Evolutionary conservation across 768 basidiomycete genomes (phyloP), one percentile per base, ranked within the genome.

Genomic region (Clavaria fumosa): DNA sequence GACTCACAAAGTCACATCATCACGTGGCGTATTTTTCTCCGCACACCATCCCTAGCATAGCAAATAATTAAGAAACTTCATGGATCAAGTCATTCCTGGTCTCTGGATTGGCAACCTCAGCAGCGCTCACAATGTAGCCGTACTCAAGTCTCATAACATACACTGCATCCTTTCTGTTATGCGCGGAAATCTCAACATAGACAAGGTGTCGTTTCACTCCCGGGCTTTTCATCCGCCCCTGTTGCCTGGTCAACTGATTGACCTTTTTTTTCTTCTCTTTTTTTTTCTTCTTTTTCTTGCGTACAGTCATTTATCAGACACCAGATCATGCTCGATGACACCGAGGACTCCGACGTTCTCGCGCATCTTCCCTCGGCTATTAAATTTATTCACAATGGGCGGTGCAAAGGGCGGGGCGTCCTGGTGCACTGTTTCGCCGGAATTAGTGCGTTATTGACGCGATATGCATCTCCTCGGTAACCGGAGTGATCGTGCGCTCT

Each of bases 351-450:
- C 23, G 88, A 95, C 51, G 67, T 89, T 18, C 66, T 93, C 15
- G 64, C 70, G 3, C 83, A 89, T 48, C 64, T 95, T 42, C 59
- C 85, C 7, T 72, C 79, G 1, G 72, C 78, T 2, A 84, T 90
- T 39, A 71, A 77, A 4, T 90, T 89, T 59, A 89, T 95, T 31
- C 67, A 82, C 44, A 66, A 69, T 9, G 81, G 89, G 46, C 56
- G 90, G 2, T 69, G 76, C 52, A 81, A 79, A 48, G 75, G 70
- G 0, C 61, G 76, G 21, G 78, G 79, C 1, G 78, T 96, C 1
- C 60, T 93, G 14, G 82, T 95, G 0, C 90, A 95, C 55, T 93
- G 90, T 51, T 78, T 84, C 41, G 86, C 84, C 17, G 90, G 90
- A 18, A 66, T 86, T 56, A 86, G 84, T 85, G 56, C 53, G 81